phyloP scores from a whole-genome alignment of 129 eudicot genomes.

The Escallonia herrerae region DNA sequence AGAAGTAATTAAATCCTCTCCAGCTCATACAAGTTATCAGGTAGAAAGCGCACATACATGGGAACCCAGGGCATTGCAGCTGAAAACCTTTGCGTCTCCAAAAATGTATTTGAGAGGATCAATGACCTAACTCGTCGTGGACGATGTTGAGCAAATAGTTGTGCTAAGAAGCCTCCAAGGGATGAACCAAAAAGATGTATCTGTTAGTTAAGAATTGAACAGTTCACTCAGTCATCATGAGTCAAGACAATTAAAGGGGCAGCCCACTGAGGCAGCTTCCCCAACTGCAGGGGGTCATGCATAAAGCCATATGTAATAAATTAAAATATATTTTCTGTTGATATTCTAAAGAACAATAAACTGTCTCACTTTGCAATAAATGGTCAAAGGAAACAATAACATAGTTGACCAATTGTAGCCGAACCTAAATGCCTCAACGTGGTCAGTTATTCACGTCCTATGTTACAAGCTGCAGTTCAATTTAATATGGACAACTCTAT shows the following conservation, averaged over 20 bases:
- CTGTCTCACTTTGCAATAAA: too few relatives aligned
- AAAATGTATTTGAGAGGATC: slow-evolving; percentile 80
- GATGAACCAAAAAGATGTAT: slow-evolving; percentile 95
- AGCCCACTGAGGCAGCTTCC: too few relatives aligned
- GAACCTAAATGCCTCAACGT: too few relatives aligned
- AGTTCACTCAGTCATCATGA: slow-evolving; percentile 10
- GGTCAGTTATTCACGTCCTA: too few relatives aligned
- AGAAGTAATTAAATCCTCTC: slow-evolving; percentile 2
- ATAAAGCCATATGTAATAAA: too few relatives aligned
- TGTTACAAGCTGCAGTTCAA: too few relatives aligned
- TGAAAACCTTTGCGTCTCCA: slow-evolving; percentile 71
- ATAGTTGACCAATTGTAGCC: too few relatives aligned
- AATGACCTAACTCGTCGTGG: slow-evolving; percentile 90
- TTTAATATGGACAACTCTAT: too few relatives aligned
- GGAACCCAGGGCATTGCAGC: slow-evolving; percentile 99
- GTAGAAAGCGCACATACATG: slow-evolving; percentile 48
- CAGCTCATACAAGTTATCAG: background rate
- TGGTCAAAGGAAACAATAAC: too few relatives aligned
- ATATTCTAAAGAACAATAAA: too few relatives aligned
- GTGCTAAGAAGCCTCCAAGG: slow-evolving; percentile 96
- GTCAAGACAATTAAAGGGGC: background rate
- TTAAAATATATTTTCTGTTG: too few relatives aligned
- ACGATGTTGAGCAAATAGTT: slow-evolving; percentile 92
- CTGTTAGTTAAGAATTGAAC: slow-evolving; percentile 33
- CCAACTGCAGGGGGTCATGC: too few relatives aligned